phyloP scores from a whole-genome alignment of 371 early-diverging fungal species.

The Syncephalastrum sp. region DNA sequence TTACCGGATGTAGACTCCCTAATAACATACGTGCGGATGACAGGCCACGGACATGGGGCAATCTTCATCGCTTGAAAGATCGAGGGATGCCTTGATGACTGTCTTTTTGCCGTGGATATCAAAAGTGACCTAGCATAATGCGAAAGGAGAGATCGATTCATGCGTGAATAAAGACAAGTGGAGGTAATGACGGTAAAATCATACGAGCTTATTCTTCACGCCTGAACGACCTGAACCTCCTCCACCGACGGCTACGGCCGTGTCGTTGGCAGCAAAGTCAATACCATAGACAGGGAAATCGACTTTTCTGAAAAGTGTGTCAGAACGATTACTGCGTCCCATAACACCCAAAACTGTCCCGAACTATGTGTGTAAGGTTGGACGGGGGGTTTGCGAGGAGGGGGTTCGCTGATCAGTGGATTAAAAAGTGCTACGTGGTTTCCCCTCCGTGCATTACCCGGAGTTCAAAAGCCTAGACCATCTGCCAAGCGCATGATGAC shows the following conservation, averaged over 20 bases:
- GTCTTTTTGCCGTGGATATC: conserved; percentile 9
- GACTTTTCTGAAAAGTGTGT: conserved; percentile 16
- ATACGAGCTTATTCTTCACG: conserved; percentile 66
- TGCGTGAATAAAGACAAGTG: background rate
- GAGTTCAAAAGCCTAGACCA: no score
- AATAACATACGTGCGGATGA: conserved; percentile 52
- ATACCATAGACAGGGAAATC: conserved; percentile 57
- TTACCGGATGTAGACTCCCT: background rate
- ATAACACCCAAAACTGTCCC: conserved; percentile 1
- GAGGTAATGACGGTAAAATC: background rate
- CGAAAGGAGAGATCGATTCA: background rate
- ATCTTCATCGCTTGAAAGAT: conserved; percentile 52
- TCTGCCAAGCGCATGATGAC: no score
- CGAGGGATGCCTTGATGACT: conserved; percentile 1
- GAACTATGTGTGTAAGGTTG: background rate
- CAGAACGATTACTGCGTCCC: background rate
- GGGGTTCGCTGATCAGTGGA: no score
- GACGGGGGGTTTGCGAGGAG: no score
- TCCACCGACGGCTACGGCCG: conserved; percentile 62
- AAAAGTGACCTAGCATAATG: conserved; percentile 19
- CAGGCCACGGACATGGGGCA: conserved; percentile 65
- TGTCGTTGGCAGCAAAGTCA: conserved; percentile 49
- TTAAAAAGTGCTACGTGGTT: no score
- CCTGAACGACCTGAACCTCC: conserved; percentile 61
- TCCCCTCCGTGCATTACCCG: no score